Evolutionary conservation across 1,284 basidiomycete genomes (phyloP).

Genomic region (Uromyces viciae-fabae): DNA sequence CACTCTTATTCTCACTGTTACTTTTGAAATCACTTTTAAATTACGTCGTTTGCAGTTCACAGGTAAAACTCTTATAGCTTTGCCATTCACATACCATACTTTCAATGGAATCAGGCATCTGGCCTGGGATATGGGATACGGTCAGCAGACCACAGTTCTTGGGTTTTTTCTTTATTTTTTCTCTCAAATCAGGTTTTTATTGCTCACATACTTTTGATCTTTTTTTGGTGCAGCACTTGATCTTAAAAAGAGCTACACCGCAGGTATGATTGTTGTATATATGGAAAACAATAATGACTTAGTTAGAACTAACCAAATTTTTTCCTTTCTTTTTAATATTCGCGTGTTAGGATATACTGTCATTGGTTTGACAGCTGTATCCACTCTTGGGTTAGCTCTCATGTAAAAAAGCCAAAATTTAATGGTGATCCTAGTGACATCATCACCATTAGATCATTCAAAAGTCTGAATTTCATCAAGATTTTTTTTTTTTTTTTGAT

Average conservation of each 20-base stretch:
- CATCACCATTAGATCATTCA: too few relatives aligned
- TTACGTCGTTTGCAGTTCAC: slow-evolving; percentile 69
- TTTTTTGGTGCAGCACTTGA: slow-evolving; percentile 63
- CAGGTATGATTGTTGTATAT: slow-evolving; percentile 50
- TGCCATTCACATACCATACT: slow-evolving; percentile 83
- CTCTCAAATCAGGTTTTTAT: background rate
- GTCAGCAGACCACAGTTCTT: slow-evolving; percentile 61
- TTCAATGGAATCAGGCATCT: slow-evolving; percentile 89
- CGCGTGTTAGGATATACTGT: slow-evolving; percentile 67
- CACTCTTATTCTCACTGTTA: background rate
- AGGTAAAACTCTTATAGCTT: slow-evolving; percentile 71
- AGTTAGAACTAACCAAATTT: background rate
- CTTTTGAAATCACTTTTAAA: slow-evolving; percentile 44
- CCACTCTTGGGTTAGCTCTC: slow-evolving; percentile 64
- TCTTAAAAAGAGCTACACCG: slow-evolving; percentile 71
- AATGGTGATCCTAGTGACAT: too few relatives aligned
- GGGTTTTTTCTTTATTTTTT: slow-evolving; percentile 1
- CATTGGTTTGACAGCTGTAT: slow-evolving; percentile 71
- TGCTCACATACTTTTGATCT: background rate
- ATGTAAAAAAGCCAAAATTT: too few relatives aligned
- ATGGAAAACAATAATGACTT: background rate
- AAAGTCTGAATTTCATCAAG: too few relatives aligned
- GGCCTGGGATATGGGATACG: slow-evolving; percentile 81
- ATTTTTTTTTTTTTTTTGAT: too few relatives aligned
- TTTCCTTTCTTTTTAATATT: too few relatives aligned